Percentiles rank a stretch among this genome's conserved stretches.
phyloP scores from a whole-genome alignment of 2,329 filamentous ascomycete species.

The Pseudogymnoascus pannorum region DNA sequence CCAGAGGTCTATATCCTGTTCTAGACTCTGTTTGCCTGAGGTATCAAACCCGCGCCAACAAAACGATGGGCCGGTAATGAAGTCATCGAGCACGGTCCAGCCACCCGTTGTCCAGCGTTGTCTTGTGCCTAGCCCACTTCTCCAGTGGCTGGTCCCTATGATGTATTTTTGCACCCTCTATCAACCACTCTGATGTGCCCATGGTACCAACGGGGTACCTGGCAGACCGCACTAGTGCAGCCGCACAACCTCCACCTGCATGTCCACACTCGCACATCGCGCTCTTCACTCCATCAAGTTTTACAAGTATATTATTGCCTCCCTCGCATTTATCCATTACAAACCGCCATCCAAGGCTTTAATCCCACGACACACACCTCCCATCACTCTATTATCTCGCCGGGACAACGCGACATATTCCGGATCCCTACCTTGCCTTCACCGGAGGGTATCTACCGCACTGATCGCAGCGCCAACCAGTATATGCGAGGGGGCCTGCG shows the following conservation, averaged over 20 bases:
- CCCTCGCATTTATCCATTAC: slow-evolving; percentile 3
- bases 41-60: background rate
- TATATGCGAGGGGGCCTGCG: background rate
- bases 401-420: background rate
- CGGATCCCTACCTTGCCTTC: background rate
- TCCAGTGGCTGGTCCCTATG: background rate
- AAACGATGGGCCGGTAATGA: background rate
- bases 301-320: slow-evolving; percentile 8
- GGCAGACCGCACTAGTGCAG: slow-evolving; percentile 1
- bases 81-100: slow-evolving; percentile 6
- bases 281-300: slow-evolving; percentile 1
- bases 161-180: background rate
- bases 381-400: background rate
- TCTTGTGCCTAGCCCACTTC: slow-evolving; percentile 5
- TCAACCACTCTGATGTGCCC: background rate
- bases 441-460: background rate
- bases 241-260: slow-evolving; percentile 7
- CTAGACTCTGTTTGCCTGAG: no score
- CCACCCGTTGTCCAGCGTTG: background rate
- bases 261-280: slow-evolving; percentile 7
- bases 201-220: slow-evolving; percentile 1
- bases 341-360: background rate
- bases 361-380: background rate
- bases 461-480: background rate
- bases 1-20: no score